phyloP scores from a whole-genome alignment of 768 basidiomycete genomes.

The Boletales sp. region DNA sequence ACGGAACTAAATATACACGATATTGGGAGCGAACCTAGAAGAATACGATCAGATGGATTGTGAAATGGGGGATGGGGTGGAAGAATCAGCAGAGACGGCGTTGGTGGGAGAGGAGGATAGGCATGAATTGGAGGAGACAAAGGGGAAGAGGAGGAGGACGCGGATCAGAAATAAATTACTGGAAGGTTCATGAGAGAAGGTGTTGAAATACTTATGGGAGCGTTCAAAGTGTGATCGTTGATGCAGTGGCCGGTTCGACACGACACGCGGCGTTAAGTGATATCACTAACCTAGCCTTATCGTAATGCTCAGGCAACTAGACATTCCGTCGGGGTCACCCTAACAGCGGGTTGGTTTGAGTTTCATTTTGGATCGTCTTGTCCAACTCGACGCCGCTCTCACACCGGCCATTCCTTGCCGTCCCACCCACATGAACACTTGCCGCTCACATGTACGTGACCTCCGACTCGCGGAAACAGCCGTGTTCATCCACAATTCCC shows the following conservation, averaged over 20 bases:
- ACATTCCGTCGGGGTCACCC: conserved; percentile 19
- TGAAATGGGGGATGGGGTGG: not conserved
- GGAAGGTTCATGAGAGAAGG: conserved; percentile 22
- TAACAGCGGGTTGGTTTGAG: conserved; percentile 26
- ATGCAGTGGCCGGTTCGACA: too few relatives aligned
- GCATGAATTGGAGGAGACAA: conserved; percentile 19
- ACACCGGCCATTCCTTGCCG: conserved; percentile 28
- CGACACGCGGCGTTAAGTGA: conserved; percentile 22
- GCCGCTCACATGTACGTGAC: not conserved
- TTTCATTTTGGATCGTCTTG: conserved; percentile 25
- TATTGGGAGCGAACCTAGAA: conserved; percentile 18
- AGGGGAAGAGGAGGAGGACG: conserved; percentile 7
- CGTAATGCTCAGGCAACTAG: conserved; percentile 2
- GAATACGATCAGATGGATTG: not conserved
- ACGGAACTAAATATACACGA: conserved; percentile 35
- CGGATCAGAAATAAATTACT: conserved; percentile 27
- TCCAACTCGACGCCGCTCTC: conserved; percentile 11
- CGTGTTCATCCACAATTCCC: too few relatives aligned
- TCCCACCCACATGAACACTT: not conserved
- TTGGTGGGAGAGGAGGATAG: conserved; percentile 24
- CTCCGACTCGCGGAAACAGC: too few relatives aligned
- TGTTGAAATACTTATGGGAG: conserved; percentile 30
- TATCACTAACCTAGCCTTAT: not conserved
- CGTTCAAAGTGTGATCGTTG: conserved; percentile 18
- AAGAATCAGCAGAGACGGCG: conserved; percentile 14